These are phyloP conservation scores for Exophiala sideris DNA, from an alignment of 2,329 filamentous ascomycete species.

Conservation along the genomic window DNA sequence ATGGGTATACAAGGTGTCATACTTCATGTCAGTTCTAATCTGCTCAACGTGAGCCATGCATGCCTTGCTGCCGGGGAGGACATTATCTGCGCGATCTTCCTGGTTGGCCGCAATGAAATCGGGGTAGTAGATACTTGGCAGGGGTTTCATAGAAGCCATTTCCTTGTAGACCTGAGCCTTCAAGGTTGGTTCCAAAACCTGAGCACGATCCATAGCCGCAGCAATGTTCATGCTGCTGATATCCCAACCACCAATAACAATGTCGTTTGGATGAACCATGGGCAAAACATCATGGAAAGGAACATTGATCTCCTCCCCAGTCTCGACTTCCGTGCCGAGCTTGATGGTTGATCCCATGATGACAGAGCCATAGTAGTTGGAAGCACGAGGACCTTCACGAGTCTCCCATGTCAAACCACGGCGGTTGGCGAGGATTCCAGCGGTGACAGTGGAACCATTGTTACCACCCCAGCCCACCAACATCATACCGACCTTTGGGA, in stretches of 20 bases:
- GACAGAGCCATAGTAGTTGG: constrained; percentile 98
- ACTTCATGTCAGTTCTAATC: constrained; percentile 88
- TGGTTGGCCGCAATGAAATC: constrained; percentile 99
- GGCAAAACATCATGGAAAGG: constrained; percentile 92
- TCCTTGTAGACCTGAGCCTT: constrained; percentile 90
- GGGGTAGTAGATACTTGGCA: constrained; percentile 96
- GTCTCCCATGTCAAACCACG: constrained; percentile 86
- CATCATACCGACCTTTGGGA: constrained; percentile 95
- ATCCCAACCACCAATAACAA: constrained; percentile 95
- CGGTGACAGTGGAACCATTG: constrained; percentile 95
- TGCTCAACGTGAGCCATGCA: constrained; percentile 85
- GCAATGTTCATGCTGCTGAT: constrained; percentile 89
- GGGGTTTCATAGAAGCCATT: constrained; percentile 81
- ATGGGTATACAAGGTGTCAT: constrained; percentile 31
- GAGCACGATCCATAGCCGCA: constrained; percentile 89
- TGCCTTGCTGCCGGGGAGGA: constrained; percentile 79
- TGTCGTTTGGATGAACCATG: constrained; percentile 95
- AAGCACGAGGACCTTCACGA: constrained; percentile 75
- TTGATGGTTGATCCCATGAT: constrained; percentile 98
- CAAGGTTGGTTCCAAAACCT: constrained; percentile 90
- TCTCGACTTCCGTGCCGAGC: constrained; percentile 82
- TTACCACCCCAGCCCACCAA: constrained; percentile 97
- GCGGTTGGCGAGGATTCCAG: constrained; percentile 94
- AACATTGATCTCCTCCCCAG: constrained; percentile 86
- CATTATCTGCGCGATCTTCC: constrained; percentile 90